phyloP scores from a whole-genome alignment of 192 early-diverging fungal species.

The Backusella macrospora region DNA sequence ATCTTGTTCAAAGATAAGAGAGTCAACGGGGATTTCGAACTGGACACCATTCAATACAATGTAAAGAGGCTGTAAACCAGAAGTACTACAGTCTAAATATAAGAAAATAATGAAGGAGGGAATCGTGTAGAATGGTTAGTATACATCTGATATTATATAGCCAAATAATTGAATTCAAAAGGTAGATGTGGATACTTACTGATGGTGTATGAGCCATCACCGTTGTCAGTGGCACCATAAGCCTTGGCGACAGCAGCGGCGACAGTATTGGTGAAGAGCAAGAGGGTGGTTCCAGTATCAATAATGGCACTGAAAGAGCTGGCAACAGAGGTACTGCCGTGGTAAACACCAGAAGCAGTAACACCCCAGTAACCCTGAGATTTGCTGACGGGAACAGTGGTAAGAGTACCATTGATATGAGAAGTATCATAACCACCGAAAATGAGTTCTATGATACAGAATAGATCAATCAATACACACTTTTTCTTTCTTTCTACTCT shows the following conservation, averaged over 20 bases:
- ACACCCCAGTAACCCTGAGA: slow-evolving; percentile 37
- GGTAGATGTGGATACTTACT: not conserved
- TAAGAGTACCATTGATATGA: slow-evolving; percentile 41
- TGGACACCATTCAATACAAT: slow-evolving; percentile 42
- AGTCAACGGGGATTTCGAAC: slow-evolving; percentile 38
- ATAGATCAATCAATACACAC: not conserved
- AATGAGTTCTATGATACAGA: slow-evolving; percentile 39
- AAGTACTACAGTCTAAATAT: slow-evolving; percentile 21
- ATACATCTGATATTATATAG: too few species aligned
- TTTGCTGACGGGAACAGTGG: slow-evolving; percentile 47
- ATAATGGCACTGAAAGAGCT: slow-evolving; percentile 48
- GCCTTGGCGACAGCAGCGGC: slow-evolving; percentile 21
- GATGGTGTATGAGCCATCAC: slow-evolving; percentile 33
- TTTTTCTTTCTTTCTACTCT: not conserved
- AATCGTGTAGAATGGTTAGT: too few species aligned
- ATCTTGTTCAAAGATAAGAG: slow-evolving; percentile 37
- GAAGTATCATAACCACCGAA: slow-evolving; percentile 49
- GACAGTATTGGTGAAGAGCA: slow-evolving; percentile 48
- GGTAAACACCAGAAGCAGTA: not conserved
- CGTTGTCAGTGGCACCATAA: slow-evolving; percentile 25
- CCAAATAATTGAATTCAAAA: too few species aligned
- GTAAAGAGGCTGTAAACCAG: slow-evolving; percentile 26
- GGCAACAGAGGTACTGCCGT: slow-evolving; percentile 9
- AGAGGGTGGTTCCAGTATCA: slow-evolving; percentile 68
- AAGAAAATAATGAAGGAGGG: not conserved